Evolutionary conservation across 768 basidiomycete genomes (phyloP).

Genomic region (Harrya chromipes): DNA sequence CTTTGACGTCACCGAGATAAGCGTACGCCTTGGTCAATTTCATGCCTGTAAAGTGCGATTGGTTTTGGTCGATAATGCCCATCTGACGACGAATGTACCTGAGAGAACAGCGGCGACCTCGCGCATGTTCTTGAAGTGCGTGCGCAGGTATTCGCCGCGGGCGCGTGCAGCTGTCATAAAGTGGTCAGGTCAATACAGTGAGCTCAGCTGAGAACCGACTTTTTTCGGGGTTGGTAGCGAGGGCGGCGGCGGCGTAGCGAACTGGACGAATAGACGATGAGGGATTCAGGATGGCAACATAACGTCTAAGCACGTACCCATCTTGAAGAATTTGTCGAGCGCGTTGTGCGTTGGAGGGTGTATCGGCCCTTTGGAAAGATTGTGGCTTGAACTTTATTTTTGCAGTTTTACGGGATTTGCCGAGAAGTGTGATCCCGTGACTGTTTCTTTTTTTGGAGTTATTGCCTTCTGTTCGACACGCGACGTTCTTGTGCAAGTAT

Average conservation of each 20-base stretch:
- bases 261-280: constrained; percentile 45
- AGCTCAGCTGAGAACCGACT: constrained; percentile 48
- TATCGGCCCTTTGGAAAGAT: constrained; percentile 40
- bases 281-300: constrained; percentile 7
- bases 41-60: constrained; percentile 55
- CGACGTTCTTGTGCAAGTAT: background rate
- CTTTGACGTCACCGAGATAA: constrained; percentile 90
- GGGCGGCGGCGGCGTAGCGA: constrained; percentile 89
- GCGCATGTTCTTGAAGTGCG: constrained; percentile 99
- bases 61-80: background rate
- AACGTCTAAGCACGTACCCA: constrained; percentile 49
- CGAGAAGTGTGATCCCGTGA: constrained; percentile 8
- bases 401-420: constrained; percentile 28
- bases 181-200: constrained; percentile 7
- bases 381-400: constrained; percentile 34
- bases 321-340: constrained; percentile 50
- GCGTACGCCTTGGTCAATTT: constrained; percentile 92
- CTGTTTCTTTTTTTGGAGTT: background rate
- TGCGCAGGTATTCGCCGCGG: constrained; percentile 95
- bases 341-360: constrained; percentile 43
- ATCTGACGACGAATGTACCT: constrained; percentile 48
- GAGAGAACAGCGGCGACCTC: constrained; percentile 95
- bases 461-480: too few relatives aligned
- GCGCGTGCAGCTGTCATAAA: constrained; percentile 73
- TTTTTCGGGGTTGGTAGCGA: constrained; percentile 93